These are phyloP conservation scores for Phoenix dactylifera DNA, from an alignment of 176 grass and related monocot genomes.

Conservation along the genomic window DNA sequence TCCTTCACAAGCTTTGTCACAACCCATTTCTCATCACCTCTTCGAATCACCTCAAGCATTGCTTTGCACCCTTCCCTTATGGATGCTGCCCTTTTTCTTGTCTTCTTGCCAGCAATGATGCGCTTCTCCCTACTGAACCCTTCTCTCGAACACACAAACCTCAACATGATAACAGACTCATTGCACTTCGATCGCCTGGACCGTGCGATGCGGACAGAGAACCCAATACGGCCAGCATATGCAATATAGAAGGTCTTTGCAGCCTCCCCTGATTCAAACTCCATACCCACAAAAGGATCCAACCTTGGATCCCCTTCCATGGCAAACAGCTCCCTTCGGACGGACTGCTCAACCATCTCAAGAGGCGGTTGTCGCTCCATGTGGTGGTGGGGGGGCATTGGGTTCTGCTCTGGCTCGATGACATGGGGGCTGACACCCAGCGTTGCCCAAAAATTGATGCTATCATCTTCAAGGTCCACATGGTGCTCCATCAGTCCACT, in stretches of 20 bases:
- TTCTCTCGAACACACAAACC: conserved; percentile 86
- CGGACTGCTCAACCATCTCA: conserved; percentile 23
- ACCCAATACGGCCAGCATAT: conserved; percentile 72
- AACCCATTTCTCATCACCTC: conserved; percentile 75
- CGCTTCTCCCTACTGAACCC: conserved; percentile 73
- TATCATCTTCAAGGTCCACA: conserved; percentile 86
- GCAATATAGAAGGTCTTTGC: conserved; percentile 98
- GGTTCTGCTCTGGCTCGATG: conserved; percentile 31
- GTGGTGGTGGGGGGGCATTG: conserved; percentile 19
- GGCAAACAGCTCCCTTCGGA: conserved; percentile 59
- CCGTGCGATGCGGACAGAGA: conserved; percentile 69
- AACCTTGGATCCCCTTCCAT: conserved; percentile 41
- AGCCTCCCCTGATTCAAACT: conserved; percentile 83
- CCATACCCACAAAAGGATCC: conserved; percentile 76
- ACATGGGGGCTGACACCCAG: conserved; percentile 74
- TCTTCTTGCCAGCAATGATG: conserved; percentile 56
- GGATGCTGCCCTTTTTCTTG: conserved; percentile 66
- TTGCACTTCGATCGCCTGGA: conserved; percentile 77
- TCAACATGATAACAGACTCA: conserved; percentile 87
- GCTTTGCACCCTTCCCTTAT: conserved; percentile 91
- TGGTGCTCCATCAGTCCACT: conserved; percentile 6
- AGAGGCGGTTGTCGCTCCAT: conserved; percentile 11
- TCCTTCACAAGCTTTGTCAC: conserved; percentile 92
- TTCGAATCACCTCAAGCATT: conserved; percentile 91
- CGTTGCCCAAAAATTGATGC: conserved; percentile 91